Evolutionary conservation across 2,329 filamentous ascomycete species (phyloP).

Genomic region (Trichophyton simii): DNA sequence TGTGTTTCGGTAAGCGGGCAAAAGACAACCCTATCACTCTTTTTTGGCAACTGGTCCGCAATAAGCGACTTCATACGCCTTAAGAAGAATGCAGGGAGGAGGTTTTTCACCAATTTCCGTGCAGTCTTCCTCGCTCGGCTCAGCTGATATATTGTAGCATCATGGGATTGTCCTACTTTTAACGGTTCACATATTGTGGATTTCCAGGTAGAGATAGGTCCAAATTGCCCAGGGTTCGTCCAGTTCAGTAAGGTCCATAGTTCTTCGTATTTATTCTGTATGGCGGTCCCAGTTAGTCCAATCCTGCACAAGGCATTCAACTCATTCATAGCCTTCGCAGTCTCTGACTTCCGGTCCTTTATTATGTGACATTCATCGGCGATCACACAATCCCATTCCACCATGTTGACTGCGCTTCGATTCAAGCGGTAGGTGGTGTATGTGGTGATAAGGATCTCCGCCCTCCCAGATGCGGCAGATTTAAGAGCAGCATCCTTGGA

Average conservation of each 20-base stretch:
- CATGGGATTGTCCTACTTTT: slow-evolving; percentile 79
- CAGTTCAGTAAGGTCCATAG: slow-evolving; percentile 93
- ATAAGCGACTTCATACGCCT: slow-evolving; percentile 89
- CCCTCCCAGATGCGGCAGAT: slow-evolving; percentile 59
- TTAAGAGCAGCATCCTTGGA: slow-evolving; percentile 57
- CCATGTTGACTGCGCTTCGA: slow-evolving; percentile 62
- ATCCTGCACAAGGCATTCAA: slow-evolving; percentile 87
- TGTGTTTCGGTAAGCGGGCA: slow-evolving; percentile 79
- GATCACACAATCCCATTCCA: slow-evolving; percentile 87
- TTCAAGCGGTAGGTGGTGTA: slow-evolving; percentile 77
- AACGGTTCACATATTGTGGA: slow-evolving; percentile 65
- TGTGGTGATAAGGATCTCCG: slow-evolving; percentile 90
- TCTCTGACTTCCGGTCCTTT: slow-evolving; percentile 66
- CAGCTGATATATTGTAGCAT: slow-evolving; percentile 72
- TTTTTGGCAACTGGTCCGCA: slow-evolving; percentile 83
- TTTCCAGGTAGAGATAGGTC: slow-evolving; percentile 63
- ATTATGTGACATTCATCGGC: slow-evolving; percentile 88
- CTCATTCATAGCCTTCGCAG: slow-evolving; percentile 75
- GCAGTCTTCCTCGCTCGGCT: slow-evolving; percentile 71
- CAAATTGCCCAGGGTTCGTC: slow-evolving; percentile 71
- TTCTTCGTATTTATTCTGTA: slow-evolving; percentile 96
- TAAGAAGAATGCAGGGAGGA: slow-evolving; percentile 80
- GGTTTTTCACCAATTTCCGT: slow-evolving; percentile 69
- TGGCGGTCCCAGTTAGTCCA: slow-evolving; percentile 86
- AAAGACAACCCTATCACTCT: slow-evolving; percentile 88